Base-by-base conservation (phyloP, 805 yeast species). In the Isabelozyma rhagii region DNA sequence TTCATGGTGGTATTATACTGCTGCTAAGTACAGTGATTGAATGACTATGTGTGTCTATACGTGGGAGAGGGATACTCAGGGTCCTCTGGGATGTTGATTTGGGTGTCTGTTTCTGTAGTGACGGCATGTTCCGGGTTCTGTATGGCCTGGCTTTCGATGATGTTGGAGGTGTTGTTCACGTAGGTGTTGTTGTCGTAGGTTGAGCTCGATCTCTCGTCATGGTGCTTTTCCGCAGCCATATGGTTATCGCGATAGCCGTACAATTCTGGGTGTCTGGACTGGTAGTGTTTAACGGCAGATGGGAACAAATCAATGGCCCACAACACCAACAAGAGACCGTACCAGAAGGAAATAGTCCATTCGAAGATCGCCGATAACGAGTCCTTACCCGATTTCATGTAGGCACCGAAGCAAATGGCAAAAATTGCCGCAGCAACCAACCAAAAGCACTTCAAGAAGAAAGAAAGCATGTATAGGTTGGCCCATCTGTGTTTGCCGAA, bases 331-430 rank as follows among this genome's bases (percentile, higher is more conserved):
- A 87, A 73, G 34, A 85, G 58, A 3, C 96, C 94, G 62, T 87
- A 92, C 83, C 89, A 84, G 67, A 84, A 92, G n/a, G 93, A 84
- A 41, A 92, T 67, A 3, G 84, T 62, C 98, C 98, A 93, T 68
- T 93, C 98, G 62, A 87, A 82, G 17, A 76, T 71, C 0, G 91
- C 91, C 40, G 84, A 76, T 31, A 77, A 71, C 54, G 78, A 72
- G 39, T 68, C 60, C 7, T 68, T 59, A 27, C 74, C 72, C 1
- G 49, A 47, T 10, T 64, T 62, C 63, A 62, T 59, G 46, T 69
- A 61, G 3, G 66, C 75, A n/a, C 82, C 90, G 55, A 89, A 93
- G 31, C 81, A 75, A 25, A 86, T 66, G 3, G 93, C 96, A 61
- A 88, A 77, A 0, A 72, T 81, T 14, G 85, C 71, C 1, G 96